Evolutionary conservation across 139 green algal genomes (phyloP).

Genomic region (Zygnema cylindricum): DNA sequence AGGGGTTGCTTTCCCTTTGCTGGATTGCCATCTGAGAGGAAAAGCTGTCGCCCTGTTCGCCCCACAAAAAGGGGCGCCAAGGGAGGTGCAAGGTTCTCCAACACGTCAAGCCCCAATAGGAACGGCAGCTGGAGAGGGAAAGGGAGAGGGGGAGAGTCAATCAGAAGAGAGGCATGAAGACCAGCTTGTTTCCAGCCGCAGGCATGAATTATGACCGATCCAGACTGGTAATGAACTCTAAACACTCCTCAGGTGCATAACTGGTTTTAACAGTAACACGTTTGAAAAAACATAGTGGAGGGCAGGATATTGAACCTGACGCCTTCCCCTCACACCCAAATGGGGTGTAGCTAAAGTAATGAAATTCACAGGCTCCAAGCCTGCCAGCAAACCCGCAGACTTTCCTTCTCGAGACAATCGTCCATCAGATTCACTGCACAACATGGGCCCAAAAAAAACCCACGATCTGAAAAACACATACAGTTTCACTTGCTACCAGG

Average conservation of each 20-base stretch:
- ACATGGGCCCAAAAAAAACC: neutral
- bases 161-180: too few relatives aligned
- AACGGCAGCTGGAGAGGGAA: conserved; percentile 60
- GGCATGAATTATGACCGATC: too few relatives aligned
- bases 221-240: too few relatives aligned
- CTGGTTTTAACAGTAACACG: too few relatives aligned
- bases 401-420: conserved; percentile 11
- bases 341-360: conserved; percentile 62
- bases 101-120: conserved; percentile 20
- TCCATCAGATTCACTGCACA: neutral
- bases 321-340: conserved; percentile 44
- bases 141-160: neutral
- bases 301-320: too few relatives aligned
- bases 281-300: too few relatives aligned
- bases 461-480: too few relatives aligned
- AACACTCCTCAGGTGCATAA: too few relatives aligned
- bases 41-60: conserved; percentile 44
- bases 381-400: conserved; percentile 34
- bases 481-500: too few relatives aligned
- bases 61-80: conserved; percentile 43
- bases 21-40: conserved; percentile 41
- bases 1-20: conserved; percentile 14
- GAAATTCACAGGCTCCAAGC: conserved; percentile 52
- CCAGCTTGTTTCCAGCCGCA: too few relatives aligned
- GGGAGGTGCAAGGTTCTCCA: conserved; percentile 50